Evolutionary conservation across 495 filamentous ascomycete genomes (phyloP).

Genomic region (Pseudevernia furfuracea): DNA sequence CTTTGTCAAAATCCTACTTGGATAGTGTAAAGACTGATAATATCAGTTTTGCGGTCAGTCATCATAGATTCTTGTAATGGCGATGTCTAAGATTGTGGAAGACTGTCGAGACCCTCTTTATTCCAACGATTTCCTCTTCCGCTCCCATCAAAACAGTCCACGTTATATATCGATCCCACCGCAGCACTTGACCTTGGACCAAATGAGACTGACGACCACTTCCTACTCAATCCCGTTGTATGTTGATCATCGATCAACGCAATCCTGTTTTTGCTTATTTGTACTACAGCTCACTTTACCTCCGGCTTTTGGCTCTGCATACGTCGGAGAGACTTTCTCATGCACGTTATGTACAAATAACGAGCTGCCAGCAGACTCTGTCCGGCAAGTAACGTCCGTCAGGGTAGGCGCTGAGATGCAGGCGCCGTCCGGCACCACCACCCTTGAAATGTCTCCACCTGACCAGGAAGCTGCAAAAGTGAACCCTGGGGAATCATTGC

Average conservation of each 20-base stretch:
- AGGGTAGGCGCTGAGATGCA: constrained; percentile 90
- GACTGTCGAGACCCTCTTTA: constrained; percentile 50
- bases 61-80: background rate
- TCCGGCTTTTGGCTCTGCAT: constrained; percentile 84
- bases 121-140: constrained; percentile 53
- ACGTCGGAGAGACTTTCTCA: constrained; percentile 90
- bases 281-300: constrained; percentile 67
- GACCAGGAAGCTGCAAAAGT: constrained; percentile 42
- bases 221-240: constrained; percentile 56
- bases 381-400: constrained; percentile 60
- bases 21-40: constrained; percentile 29
- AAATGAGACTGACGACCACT: constrained; percentile 39
- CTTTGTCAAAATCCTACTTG: background rate
- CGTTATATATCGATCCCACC: constrained; percentile 42
- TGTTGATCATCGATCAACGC: background rate
- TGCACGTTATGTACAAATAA: constrained; percentile 95
- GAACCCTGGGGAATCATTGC: constrained; percentile 59
- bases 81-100: constrained; percentile 21
- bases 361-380: constrained; percentile 49
- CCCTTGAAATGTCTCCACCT: constrained; percentile 47
- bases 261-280: constrained; percentile 4
- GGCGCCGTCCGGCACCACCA: constrained; percentile 59
- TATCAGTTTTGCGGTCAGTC: constrained; percentile 45
- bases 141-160: constrained; percentile 26
- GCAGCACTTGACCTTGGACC: constrained; percentile 50